Base-by-base conservation (phyloP, 2,329 filamentous ascomycete species). In the Calonectria leucothoes region DNA sequence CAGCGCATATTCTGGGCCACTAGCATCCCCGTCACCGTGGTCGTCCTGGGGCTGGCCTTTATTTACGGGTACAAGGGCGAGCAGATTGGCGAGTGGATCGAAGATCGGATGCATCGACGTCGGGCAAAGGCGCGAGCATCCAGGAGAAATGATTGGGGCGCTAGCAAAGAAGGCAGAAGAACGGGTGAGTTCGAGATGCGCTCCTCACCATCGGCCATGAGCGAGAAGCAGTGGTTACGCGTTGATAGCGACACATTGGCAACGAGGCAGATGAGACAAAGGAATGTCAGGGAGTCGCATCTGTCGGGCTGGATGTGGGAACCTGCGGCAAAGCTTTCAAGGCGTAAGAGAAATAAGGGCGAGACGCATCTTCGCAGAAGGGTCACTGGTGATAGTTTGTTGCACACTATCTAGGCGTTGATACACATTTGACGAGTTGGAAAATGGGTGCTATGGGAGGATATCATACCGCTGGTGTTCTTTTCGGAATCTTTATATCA, bases 1-100 rank as follows among this genome's bases (percentile, higher is more conserved):
- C 85, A 87, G 75, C 83, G 81, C 79, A 76, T 84, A 4, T 87
- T 85, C 76, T 88, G 86, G 86, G 82, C 80, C 3, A 81, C 81
- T 0, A 84, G 85, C 0, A 59, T 87, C 5, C 84, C 85, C 1
- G 79, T 87, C 1, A 87, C 86, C 0, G 68, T 65, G 11, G n/a
- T 45, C 4, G 61, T 65, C 8, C 20, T 65, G n/a, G 61, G 39
- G 5, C 20, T 65, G 6, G 61, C 61, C 3, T 65, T 65, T 25
- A 8, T 49, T 14, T 65, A 65, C 17, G 61, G 39, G 14, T 65
- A 65, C 6, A 65, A 51, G 42, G 61, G 61, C 5, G 61, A 65
- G 5, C 39, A 65, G 15, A 48, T 65, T 37, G 29, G 42, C 20
- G 42, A 65, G 14, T 65, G 61, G 61, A 4, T 65, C n/a, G 35